Conservation (phyloP, 2,329 filamentous ascomycete species). For the Emergomyces africanus region DNA sequence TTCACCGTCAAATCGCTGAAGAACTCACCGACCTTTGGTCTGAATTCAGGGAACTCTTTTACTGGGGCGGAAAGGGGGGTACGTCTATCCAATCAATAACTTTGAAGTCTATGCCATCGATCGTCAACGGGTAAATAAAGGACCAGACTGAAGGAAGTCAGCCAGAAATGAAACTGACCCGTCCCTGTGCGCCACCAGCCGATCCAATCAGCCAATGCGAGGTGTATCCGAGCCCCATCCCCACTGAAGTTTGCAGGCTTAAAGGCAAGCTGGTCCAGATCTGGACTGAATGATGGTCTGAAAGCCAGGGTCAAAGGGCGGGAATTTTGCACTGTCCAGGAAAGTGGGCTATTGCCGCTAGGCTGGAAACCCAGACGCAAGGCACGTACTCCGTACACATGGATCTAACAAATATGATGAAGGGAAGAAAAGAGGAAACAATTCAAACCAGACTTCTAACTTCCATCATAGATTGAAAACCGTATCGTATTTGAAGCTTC, state of each 20-base stretch:
- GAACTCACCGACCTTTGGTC: not conserved
- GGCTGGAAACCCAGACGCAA: not conserved
- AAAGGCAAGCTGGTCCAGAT: not conserved
- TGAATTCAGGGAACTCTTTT: not conserved
- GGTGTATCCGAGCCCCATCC: not conserved
- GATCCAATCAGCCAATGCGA: not conserved
- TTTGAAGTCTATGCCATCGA: not conserved
- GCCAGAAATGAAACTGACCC: not conserved
- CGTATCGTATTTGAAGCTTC: too few species aligned
- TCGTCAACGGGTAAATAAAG: not conserved
- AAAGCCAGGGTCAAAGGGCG: not conserved
- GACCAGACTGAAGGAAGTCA: not conserved
- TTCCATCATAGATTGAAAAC: too few species aligned
- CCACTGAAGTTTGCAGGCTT: not conserved
- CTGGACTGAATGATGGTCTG: not conserved
- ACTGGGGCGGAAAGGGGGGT: not conserved
- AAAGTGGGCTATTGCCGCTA: not conserved
- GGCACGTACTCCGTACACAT: too few species aligned
- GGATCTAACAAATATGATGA: too few species aligned
- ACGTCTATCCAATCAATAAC: not conserved
- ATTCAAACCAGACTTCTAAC: too few species aligned
- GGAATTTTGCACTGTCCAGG: not conserved
- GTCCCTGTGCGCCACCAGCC: not conserved
- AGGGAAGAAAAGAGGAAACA: too few species aligned
- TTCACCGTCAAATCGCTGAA: not conserved